Evolutionary conservation across 2,329 filamentous ascomycete species (phyloP).

Genomic region (Fusarium sp.): DNA sequence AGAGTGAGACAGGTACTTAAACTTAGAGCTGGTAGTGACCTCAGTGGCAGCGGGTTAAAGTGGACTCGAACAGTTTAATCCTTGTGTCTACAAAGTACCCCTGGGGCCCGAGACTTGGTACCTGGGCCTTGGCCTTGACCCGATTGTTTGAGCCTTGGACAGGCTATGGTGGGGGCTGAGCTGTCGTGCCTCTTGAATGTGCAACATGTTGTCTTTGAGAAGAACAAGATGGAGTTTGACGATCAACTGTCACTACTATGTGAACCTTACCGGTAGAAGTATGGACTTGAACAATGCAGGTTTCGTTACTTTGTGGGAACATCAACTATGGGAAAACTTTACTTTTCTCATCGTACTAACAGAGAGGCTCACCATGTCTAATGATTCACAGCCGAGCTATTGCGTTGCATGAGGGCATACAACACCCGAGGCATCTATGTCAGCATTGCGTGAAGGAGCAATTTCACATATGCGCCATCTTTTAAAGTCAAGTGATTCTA

Average conservation of each 20-base stretch:
- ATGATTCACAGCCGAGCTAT: constrained; percentile 26
- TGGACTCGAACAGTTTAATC: constrained; percentile 26
- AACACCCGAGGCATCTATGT: constrained; percentile 10
- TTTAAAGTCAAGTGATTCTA: neutral
- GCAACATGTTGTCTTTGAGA: constrained; percentile 2
- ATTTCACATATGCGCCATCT: neutral
- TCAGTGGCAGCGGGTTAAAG: constrained; percentile 40
- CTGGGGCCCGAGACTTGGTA: constrained; percentile 21
- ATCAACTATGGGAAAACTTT: neutral
- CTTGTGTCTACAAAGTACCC: constrained; percentile 34
- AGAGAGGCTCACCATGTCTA: neutral
- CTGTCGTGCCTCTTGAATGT: constrained; percentile 6
- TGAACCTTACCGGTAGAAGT: too few species aligned
- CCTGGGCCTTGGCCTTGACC: neutral
- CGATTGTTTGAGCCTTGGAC: neutral
- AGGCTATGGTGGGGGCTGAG: constrained; percentile 22
- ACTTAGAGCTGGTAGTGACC: constrained; percentile 25
- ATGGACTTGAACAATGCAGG: too few species aligned
- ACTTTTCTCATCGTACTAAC: neutral
- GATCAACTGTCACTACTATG: too few species aligned
- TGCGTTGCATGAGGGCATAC: neutral
- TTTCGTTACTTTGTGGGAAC: too few species aligned
- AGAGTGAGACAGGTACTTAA: constrained; percentile 14
- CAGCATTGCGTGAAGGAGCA: neutral
- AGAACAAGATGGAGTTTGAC: too few species aligned